A percentile compares a stretch with the other conserved stretches of the same genome.
Evolutionary conservation across 768 basidiomycete species (phyloP).

Genomic region (Tricholoma furcatifolium): DNA sequence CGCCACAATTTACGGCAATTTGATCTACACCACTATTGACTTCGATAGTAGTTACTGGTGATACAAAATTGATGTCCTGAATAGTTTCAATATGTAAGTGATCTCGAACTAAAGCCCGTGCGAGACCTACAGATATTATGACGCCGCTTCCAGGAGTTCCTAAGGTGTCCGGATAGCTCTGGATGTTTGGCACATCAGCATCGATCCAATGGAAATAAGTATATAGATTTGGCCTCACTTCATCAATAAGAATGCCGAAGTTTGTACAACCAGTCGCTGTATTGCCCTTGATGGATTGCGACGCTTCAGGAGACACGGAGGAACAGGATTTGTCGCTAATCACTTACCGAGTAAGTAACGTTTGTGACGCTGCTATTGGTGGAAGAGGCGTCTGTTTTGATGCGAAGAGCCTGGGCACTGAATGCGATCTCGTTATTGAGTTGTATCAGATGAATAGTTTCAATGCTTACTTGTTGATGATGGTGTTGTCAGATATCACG

Average conservation of each 20-base stretch:
- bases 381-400: too few relatives aligned
- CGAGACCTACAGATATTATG: slow-evolving; percentile 45
- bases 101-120: not conserved
- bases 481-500: too few relatives aligned
- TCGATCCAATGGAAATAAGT: not conserved
- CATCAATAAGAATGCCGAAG: slow-evolving; percentile 63
- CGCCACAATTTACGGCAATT: slow-evolving; percentile 58
- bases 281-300: slow-evolving; percentile 39
- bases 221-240: slow-evolving; percentile 30
- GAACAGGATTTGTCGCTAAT: not conserved
- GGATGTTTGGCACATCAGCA: slow-evolving; percentile 2
- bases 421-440: too few relatives aligned
- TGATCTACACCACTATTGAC: slow-evolving; percentile 41
- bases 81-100: not conserved
- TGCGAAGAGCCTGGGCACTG: too few relatives aligned
- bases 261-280: slow-evolving; percentile 43
- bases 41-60: slow-evolving; percentile 37
- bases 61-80: slow-evolving; percentile 49
- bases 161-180: slow-evolving; percentile 57
- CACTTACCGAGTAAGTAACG: too few relatives aligned
- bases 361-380: too few relatives aligned
- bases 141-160: slow-evolving; percentile 58
- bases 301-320: not conserved
- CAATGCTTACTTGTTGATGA: too few relatives aligned
- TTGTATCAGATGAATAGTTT: too few relatives aligned